Percentiles rank a stretch among this genome's conserved stretches.
Evolutionary conservation across 2,329 filamentous ascomycete genomes (phyloP).

Genomic region (Botrytis squamosa): DNA sequence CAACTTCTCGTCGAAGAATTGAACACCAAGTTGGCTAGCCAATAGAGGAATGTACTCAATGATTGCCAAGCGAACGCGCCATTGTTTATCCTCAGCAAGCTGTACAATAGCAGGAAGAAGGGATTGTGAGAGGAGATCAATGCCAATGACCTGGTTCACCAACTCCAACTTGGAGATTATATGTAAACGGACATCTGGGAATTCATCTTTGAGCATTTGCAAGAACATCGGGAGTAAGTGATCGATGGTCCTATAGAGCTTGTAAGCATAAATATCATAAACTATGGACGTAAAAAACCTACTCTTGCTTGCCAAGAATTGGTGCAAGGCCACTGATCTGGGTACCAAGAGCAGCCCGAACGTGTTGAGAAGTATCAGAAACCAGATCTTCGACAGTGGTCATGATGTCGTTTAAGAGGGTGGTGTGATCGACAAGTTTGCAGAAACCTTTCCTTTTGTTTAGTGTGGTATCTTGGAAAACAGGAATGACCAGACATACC

Average conservation of each 20-base stretch:
- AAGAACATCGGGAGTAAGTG: conserved; percentile 98
- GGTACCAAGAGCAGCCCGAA: conserved; percentile 89
- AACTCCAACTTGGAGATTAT: conserved; percentile 99
- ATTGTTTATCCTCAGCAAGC: conserved; percentile 98
- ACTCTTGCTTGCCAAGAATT: conserved; percentile 97
- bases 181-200: conserved; percentile 94
- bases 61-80: conserved; percentile 95
- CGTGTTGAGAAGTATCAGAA: conserved; percentile 93
- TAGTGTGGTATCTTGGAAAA: conserved; percentile 30
- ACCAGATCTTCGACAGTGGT: conserved; percentile 93
- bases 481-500: conserved; percentile 45
- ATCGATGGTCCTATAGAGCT: conserved; percentile 73
- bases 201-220: conserved; percentile 99
- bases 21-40: conserved; percentile 89
- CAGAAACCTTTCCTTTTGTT: conserved; percentile 70
- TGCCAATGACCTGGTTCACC: conserved; percentile 98
- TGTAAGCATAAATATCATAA: conserved; percentile 28
- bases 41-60: conserved; percentile 98
- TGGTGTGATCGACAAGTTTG: conserved; percentile 78
- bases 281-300: conserved; percentile 42
- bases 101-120: conserved; percentile 96
- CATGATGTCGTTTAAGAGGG: conserved; percentile 94
- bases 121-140: conserved; percentile 93
- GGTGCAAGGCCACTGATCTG: conserved; percentile 96
- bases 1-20: conserved; percentile 98